Evolutionary conservation across 2,329 filamentous ascomycete genomes (phyloP).

Genomic region (Periconia sp.): DNA sequence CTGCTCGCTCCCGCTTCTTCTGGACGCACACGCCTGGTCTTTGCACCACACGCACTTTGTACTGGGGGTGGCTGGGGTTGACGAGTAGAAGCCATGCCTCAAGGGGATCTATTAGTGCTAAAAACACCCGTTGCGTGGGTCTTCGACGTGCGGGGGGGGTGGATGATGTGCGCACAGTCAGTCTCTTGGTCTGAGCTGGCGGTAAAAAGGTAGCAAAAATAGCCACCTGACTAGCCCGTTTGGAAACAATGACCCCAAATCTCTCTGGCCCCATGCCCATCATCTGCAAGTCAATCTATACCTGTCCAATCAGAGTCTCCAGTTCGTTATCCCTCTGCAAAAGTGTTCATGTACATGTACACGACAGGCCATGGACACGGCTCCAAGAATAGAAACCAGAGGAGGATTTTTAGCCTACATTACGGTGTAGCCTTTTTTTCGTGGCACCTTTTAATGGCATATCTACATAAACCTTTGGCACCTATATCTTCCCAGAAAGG

Average conservation of each 20-base stretch:
- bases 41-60: conserved; percentile 18
- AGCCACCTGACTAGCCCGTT: conserved; percentile 25
- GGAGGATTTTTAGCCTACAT: conserved; percentile 43
- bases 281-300: conserved; percentile 25
- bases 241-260: conserved; percentile 38
- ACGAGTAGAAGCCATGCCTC: conserved; percentile 15
- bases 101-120: conserved; percentile 36
- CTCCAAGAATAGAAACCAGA: conserved; percentile 52
- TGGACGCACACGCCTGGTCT: conserved; percentile 19
- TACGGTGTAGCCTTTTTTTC: conserved; percentile 27
- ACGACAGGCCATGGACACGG: not conserved
- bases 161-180: conserved; percentile 5
- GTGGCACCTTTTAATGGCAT: conserved; percentile 52
- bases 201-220: conserved; percentile 45
- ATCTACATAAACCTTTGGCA: conserved; percentile 24
- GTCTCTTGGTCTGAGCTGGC: conserved; percentile 19
- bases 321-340: not conserved
- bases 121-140: conserved; percentile 32
- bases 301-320: conserved; percentile 32
- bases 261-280: conserved; percentile 17
- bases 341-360: not conserved
- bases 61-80: conserved; percentile 24
- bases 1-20: conserved; percentile 26
- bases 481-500: conserved; percentile 30
- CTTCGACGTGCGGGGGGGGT: conserved; percentile 1